Base-by-base conservation (phyloP, 2,329 filamentous ascomycete species). In the Knoxdaviesia capensis region DNA sequence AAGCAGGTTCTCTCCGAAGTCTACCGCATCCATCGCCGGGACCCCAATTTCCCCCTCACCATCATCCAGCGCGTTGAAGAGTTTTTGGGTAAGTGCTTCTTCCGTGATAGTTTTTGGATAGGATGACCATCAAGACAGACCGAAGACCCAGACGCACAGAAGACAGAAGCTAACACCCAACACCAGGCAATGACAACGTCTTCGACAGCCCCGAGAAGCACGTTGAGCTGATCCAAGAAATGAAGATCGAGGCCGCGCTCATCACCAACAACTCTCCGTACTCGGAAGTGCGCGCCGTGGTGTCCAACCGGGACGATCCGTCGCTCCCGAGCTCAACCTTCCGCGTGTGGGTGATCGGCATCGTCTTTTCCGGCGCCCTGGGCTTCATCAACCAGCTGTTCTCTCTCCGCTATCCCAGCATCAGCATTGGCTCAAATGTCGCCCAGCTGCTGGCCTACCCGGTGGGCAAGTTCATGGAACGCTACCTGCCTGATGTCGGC, bases 221-320 rank as follows among this genome's bases (percentile, higher is more conserved):
- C 42, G 49, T 51, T 9, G 53, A 57, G 0, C 46, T 65, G 28
- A 65, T 70, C 39, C 51, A 57, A 8, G 61, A 67, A 46, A 67
- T 69, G 55, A 70, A 68, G 51, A 56, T 66, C 1, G 63, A 70
- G 49, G 60, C 64, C 0, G 61, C 65, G 1, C 55, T 70, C 34
- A 65, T 69, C 46, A 65, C 59, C n/a, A 65, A 64, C 48, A 65
- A 69, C 51, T 68, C 63, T 8, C 69, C 69, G 1, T 73, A 72
- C 48, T 58, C 68, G 20, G 66, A 71, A 50, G 66, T 69, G 5
- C 64, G 67, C 10, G 62, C 67, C 6, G 64, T 69, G 2, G 66
- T 69, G 6, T 63, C 65, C 48, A 69, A 71, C 48, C 61, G 66
- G 31, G 69, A 74, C 44, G 62, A 69, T 45, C 62, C 65, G 0